Evolutionary conservation across 2,329 filamentous ascomycete genomes (phyloP).

Genomic region (Phialocephala subalpina): DNA sequence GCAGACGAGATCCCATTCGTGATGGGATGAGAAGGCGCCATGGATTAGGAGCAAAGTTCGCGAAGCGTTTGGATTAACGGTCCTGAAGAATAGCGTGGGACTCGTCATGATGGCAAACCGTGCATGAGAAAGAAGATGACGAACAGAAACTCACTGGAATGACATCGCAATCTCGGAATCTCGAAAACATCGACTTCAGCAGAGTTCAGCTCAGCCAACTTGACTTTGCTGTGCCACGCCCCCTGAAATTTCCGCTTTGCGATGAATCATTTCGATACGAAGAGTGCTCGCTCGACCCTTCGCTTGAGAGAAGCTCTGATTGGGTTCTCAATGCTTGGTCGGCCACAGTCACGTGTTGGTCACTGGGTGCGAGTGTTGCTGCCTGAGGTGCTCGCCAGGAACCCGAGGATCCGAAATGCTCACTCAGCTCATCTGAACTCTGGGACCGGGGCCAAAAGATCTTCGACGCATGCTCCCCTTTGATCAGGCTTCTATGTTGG

Average conservation of each 20-base stretch:
- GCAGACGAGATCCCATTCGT: slow-evolving; percentile 16
- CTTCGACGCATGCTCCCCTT: background rate
- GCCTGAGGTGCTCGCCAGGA: too few relatives aligned
- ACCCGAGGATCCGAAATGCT: too few relatives aligned
- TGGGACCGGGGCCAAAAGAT: background rate
- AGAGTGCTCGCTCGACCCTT: background rate
- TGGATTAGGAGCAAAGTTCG: slow-evolving; percentile 3
- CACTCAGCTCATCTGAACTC: too few relatives aligned
- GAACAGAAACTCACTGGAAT: background rate
- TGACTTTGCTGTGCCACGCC: background rate
- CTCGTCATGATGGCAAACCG: background rate
- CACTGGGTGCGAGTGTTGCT: too few relatives aligned
- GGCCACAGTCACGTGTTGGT: too few relatives aligned
- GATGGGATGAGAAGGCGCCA: slow-evolving; percentile 16
- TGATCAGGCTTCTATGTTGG: background rate
- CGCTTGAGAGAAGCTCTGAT: background rate
- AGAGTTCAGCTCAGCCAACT: background rate
- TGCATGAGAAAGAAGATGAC: background rate
- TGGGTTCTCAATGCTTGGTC: too few relatives aligned
- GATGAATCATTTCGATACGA: background rate
- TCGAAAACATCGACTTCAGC: background rate
- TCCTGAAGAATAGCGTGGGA: background rate
- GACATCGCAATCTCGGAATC: background rate
- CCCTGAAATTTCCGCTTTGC: background rate
- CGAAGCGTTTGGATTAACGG: slow-evolving; percentile 2